Percentiles rank a stretch among this genome's conserved stretches.
Evolutionary conservation across 305 asterid species (phyloP).

Genomic region (Solanum chacoense): DNA sequence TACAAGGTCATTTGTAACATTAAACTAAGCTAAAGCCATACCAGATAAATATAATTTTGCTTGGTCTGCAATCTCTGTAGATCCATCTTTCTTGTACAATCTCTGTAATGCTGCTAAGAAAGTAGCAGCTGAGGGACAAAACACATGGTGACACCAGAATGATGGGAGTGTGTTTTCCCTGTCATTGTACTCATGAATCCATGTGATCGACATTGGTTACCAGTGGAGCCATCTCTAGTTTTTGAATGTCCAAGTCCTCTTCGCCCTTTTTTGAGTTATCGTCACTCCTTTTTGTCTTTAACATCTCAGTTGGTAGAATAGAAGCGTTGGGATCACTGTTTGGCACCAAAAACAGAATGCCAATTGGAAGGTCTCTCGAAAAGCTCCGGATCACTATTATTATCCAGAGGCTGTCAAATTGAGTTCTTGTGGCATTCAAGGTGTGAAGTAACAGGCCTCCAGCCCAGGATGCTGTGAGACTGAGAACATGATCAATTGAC

Average conservation of each 20-base stretch:
- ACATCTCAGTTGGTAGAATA: conserved; percentile 46
- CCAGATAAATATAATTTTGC: background rate
- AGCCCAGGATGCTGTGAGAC: conserved; percentile 44
- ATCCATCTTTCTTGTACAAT: background rate
- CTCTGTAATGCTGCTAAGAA: background rate
- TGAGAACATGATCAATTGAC: conserved; percentile 49
- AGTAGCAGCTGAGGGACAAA: background rate
- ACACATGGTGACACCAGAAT: background rate
- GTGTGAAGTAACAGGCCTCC: conserved; percentile 46
- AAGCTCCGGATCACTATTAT: conserved; percentile 40
- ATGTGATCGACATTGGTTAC: conserved; percentile 13
- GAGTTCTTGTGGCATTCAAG: conserved; percentile 37
- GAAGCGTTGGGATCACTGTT: conserved; percentile 34
- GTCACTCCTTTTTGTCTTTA: conserved; percentile 25
- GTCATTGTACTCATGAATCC: background rate
- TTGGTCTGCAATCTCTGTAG: background rate
- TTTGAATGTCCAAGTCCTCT: background rate
- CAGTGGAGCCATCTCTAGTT: conserved; percentile 40
- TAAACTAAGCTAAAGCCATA: background rate
- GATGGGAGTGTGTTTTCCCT: background rate
- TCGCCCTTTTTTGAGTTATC: conserved; percentile 17
- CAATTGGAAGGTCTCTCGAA: conserved; percentile 38
- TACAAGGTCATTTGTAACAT: background rate
- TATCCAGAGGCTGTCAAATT: conserved; percentile 49
- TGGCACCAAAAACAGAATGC: conserved; percentile 45